Evolutionary conservation across 192 early-diverging fungal genomes (phyloP).

Genomic region (Piromyces sp.): DNA sequence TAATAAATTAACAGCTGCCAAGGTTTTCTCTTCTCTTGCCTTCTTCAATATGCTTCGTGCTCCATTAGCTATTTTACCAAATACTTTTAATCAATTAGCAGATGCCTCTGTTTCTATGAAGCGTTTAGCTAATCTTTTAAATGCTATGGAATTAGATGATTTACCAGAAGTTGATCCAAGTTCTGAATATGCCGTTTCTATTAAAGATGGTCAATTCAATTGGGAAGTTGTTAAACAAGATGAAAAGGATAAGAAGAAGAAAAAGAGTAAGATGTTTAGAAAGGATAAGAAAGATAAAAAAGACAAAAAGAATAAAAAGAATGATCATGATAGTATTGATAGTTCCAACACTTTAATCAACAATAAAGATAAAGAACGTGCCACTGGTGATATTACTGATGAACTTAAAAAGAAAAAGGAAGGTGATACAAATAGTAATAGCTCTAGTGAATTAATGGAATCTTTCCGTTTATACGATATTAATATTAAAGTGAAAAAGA

Average conservation of each 20-base stretch:
- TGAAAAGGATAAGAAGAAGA: conserved; percentile 2
- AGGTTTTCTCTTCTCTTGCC: conserved; percentile 19
- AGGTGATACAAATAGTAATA: not conserved
- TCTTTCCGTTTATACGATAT: conserved; percentile 4
- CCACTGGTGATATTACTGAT: not conserved
- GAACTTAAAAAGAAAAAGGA: not conserved
- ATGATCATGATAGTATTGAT: not conserved
- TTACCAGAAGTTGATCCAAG: conserved; percentile 17
- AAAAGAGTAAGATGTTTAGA: not conserved
- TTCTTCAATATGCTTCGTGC: conserved; percentile 6
- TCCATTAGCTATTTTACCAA: not conserved
- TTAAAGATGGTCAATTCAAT: conserved; percentile 27
- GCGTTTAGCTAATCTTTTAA: not conserved
- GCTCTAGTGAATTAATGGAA: not conserved
- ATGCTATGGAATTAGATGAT: not conserved
- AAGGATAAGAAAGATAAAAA: not conserved
- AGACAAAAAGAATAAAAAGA: not conserved
- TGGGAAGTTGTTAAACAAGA: conserved; percentile 2
- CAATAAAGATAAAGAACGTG: not conserved
- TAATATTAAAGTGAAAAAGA: not conserved
- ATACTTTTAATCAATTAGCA: not conserved
- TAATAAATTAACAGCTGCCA: conserved; percentile 13
- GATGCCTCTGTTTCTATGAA: not conserved
- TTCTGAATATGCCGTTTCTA: conserved; percentile 25
- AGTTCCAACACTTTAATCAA: conserved; percentile 1